Conservation (phyloP, 2,329 filamentous ascomycete genomes). For the Aureobasidium musti region DNA sequence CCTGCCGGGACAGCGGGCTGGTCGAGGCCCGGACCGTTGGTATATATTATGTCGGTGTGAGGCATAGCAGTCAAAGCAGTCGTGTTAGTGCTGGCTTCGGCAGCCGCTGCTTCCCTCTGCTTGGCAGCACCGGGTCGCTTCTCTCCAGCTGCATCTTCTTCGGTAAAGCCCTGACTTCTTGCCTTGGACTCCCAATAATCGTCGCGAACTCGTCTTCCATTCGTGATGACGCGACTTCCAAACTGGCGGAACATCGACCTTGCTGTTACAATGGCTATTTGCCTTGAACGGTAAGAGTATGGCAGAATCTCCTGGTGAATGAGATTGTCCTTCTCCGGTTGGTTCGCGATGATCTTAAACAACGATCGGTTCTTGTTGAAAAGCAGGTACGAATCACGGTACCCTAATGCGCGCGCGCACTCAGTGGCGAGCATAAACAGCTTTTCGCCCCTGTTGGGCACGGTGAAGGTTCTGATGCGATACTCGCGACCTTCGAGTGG, state of each 20-base stretch:
- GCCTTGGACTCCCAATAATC: constrained; percentile 99
- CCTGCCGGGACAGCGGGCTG: constrained; percentile 54
- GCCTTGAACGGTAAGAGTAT: constrained; percentile 96
- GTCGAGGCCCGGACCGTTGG: constrained; percentile 52
- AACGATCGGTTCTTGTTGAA: constrained; percentile 99
- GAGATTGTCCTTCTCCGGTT: constrained; percentile 93
- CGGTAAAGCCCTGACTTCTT: constrained; percentile 95
- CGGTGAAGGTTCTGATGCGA: constrained; percentile 88
- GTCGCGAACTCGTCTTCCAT: constrained; percentile 87
- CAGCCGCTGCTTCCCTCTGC: constrained; percentile 76
- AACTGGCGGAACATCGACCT: constrained; percentile 99
- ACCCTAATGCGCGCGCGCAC: constrained; percentile 89
- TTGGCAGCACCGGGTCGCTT: constrained; percentile 92
- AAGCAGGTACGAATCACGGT: constrained; percentile 94
- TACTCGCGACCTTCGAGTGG: constrained; percentile 83
- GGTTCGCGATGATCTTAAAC: constrained; percentile 96
- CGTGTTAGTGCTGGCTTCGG: constrained; percentile 57
- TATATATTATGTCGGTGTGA: constrained; percentile 87
- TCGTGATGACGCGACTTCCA: constrained; percentile 87
- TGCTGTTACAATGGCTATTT: constrained; percentile 97
- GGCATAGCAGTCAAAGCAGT: constrained; percentile 63
- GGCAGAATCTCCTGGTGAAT: constrained; percentile 94
- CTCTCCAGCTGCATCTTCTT: constrained; percentile 92
- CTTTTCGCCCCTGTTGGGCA: constrained; percentile 87
- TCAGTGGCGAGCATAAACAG: constrained; percentile 99